Evolutionary conservation across 257 asterid species (phyloP).

Genomic region (Solanum pennellii): DNA sequence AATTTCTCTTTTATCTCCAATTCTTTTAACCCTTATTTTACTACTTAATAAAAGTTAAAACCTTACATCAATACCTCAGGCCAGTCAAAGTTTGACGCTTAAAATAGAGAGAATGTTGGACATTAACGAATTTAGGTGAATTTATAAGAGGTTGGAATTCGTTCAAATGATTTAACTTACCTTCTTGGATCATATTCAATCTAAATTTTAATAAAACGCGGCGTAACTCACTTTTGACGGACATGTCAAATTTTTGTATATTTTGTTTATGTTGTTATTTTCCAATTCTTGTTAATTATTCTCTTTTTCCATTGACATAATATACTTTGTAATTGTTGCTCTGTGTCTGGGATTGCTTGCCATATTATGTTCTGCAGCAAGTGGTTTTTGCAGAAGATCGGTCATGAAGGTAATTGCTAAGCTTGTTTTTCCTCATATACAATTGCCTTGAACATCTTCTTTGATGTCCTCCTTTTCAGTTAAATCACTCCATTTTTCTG

Average conservation of each 20-base stretch:
- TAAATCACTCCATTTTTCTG: neutral
- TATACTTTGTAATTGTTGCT: neutral
- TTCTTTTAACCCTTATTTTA: neutral
- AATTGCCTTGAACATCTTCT: neutral
- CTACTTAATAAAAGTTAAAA: neutral
- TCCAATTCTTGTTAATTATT: neutral
- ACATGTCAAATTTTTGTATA: neutral
- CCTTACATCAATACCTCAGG: neutral
- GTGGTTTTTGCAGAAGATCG: slow-evolving; percentile 91
- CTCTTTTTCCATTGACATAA: neutral
- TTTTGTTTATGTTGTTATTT: neutral
- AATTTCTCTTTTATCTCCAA: neutral
- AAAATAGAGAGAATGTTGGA: neutral
- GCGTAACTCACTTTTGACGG: neutral
- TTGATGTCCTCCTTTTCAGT: neutral
- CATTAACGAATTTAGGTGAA: neutral
- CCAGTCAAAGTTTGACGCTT: neutral
- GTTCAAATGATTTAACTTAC: neutral
- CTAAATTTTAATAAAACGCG: neutral
- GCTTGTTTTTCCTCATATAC: neutral
- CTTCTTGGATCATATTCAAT: neutral
- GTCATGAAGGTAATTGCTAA: slow-evolving; percentile 62
- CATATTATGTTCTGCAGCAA: slow-evolving; percentile 42
- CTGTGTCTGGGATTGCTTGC: slow-evolving; percentile 6
- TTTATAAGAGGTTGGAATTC: neutral